A percentile compares a stretch with the other conserved stretches of the same genome.
Conservation (phyloP, 768 basidiomycete species). For the Mycena galericulata region DNA sequence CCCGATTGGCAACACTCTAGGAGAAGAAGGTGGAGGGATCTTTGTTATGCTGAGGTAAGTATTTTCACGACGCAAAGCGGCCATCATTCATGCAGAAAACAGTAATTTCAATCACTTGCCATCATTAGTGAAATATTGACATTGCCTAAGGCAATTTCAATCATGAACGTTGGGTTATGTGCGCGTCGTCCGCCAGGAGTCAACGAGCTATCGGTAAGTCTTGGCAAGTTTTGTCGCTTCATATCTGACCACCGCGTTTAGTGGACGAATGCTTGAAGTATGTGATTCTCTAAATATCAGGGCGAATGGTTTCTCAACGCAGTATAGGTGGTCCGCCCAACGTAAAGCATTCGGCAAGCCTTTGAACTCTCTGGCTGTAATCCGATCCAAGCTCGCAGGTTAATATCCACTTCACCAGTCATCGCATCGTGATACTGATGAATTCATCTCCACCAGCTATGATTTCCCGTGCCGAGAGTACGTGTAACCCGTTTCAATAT, state of each 20-base stretch:
- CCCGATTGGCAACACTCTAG: slow-evolving; percentile 76
- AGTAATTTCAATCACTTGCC: too few species aligned
- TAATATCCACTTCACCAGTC: not conserved
- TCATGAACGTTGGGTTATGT: slow-evolving; percentile 90
- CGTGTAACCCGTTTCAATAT: slow-evolving; percentile 11
- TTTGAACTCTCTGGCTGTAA: slow-evolving; percentile 84
- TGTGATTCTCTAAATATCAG: slow-evolving; percentile 30
- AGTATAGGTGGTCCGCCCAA: slow-evolving; percentile 81
- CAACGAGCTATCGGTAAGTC: slow-evolving; percentile 59
- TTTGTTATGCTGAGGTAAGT: slow-evolving; percentile 64
- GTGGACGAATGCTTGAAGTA: slow-evolving; percentile 90
- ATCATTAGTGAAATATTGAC: too few species aligned
- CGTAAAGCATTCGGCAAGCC: slow-evolving; percentile 94
- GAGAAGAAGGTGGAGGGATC: slow-evolving; percentile 72
- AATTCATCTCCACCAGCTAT: slow-evolving; percentile 57
- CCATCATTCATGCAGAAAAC: not conserved
- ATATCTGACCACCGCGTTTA: not conserved
- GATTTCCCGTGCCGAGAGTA: slow-evolving; percentile 78
- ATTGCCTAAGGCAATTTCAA: slow-evolving; percentile 79
- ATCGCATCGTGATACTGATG: not conserved
- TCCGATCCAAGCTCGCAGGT: slow-evolving; percentile 84
- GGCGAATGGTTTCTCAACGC: not conserved
- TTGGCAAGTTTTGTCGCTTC: not conserved
- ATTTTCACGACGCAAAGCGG: too few species aligned
- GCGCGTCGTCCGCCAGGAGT: slow-evolving; percentile 74